These are phyloP conservation scores for Exophiala alcalophila DNA, from an alignment of 2,329 filamentous ascomycete species.

Conservation along the genomic window DNA sequence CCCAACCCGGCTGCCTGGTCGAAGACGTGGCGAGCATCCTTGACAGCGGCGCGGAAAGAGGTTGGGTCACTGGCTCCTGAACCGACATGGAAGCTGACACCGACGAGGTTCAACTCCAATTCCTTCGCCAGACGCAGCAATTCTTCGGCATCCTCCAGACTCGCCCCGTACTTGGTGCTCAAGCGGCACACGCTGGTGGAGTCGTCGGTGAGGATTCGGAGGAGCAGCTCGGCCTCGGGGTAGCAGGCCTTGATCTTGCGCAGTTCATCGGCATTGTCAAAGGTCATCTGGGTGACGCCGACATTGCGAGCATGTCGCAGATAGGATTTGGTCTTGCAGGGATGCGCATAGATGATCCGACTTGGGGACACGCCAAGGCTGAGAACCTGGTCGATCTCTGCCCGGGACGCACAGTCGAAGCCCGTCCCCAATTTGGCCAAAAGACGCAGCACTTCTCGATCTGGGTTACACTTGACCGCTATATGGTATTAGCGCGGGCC, in stretches of 20 bases:
- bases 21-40: constrained; percentile 84
- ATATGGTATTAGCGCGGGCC: constrained; percentile 18
- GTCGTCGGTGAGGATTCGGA: constrained; percentile 95
- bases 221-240: constrained; percentile 82
- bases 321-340: constrained; percentile 99
- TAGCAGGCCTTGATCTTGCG: constrained; percentile 95
- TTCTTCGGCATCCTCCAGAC: constrained; percentile 73
- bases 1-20: constrained; percentile 75
- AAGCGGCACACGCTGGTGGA: constrained; percentile 90
- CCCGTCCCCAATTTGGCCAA: constrained; percentile 85
- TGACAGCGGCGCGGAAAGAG: constrained; percentile 85
- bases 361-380: constrained; percentile 76
- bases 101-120: constrained; percentile 84
- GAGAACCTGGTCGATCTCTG: constrained; percentile 90
- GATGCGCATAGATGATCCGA: constrained; percentile 97
- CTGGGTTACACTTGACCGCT: constrained; percentile 99
- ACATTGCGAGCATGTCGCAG: constrained; percentile 81
- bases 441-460: constrained; percentile 81
- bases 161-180: constrained; percentile 95
- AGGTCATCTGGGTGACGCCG: constrained; percentile 97
- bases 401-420: constrained; percentile 97
- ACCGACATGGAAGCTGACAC: constrained; percentile 96
- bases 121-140: constrained; percentile 77
- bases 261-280: constrained; percentile 96
- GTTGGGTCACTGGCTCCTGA: constrained; percentile 92